Base-by-base conservation (phyloP, 2,329 filamentous ascomycete genomes). In the Cladosporium sp. region DNA sequence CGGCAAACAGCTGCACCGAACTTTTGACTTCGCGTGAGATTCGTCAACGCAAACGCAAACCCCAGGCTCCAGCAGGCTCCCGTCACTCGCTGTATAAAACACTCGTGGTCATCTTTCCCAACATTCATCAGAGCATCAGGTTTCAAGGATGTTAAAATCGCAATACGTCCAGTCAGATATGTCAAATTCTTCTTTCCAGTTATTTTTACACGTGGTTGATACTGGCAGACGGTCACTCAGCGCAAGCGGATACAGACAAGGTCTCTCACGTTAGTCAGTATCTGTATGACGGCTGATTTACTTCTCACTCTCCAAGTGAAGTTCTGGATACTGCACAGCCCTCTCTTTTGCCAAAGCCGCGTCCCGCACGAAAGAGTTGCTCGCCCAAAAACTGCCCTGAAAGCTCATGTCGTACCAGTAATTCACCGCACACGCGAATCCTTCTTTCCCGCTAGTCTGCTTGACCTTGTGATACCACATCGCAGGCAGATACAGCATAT, bases 361-460 rank as follows among this genome's bases (percentile, higher is more conserved):
- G 40, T 77, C 75, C 26, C 74, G 66, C 12, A 77, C 63, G 73
- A 91, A 90, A 8, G 80, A 80, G 35, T 81, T 82, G 56, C 85
- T 75, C 2, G 89, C 84, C 78, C 89, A 92, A 40, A 92, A 85
- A 0, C 86, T 84, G 0, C 91, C 90, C 29, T 82, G 82, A 71
- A 91, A 93, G 33, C 92, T 89, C 84, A 93, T 90, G 74, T 94
- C 91, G 70, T 93, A 93, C 89, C 91, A 95, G 76, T 94, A 94
- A 72, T 95, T 95, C 44, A 93, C 88, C 1, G 91, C 90, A 64
- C 90, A 87, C 50, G 91, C 92, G 35, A 93, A 86, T 0, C 88
- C 89, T 68, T 93, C 90, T 0, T 86, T 80, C 0, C 83, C 83
- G 69, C 86, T 88, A 2, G 85, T 88, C 74, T 95, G 91, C 7